A percentile compares a stretch with the other conserved stretches of the same genome.
Conservation (phyloP, 1,139 yeast genomes). For the Lodderomyces orthopsilosis region DNA sequence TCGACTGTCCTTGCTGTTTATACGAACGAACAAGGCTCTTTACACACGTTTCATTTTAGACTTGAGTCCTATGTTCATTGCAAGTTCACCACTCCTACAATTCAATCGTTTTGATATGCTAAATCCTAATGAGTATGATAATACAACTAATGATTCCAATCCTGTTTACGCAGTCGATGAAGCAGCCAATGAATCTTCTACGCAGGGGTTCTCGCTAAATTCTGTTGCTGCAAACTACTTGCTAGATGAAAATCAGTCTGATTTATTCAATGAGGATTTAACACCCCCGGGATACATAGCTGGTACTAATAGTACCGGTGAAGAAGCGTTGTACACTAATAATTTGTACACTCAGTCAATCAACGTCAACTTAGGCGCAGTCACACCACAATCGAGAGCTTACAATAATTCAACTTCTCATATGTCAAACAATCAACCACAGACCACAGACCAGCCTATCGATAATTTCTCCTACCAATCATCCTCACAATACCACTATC, state of each 20-base stretch:
- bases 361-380: constrained; percentile 12
- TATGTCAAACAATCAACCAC: constrained; percentile 3
- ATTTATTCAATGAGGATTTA: neutral
- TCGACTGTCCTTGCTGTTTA: too few species aligned
- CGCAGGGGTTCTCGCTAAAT: neutral
- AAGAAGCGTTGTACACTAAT: neutral
- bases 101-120: constrained; percentile 21
- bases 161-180: neutral
- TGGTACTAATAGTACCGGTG: neutral
- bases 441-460: constrained; percentile 4
- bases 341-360: constrained; percentile 6
- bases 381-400: constrained; percentile 2
- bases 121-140: constrained; percentile 18
- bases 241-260: constrained; percentile 10
- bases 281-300: neutral
- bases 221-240: constrained; percentile 7
- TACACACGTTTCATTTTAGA: too few species aligned
- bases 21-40: too few species aligned
- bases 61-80: constrained; percentile 11
- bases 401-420: neutral
- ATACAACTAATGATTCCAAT: neutral
- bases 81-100: constrained; percentile 14
- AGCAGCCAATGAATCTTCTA: neutral
- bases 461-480: neutral
- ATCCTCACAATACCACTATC: neutral